Base-by-base conservation (phyloP, 768 basidiomycete genomes). In the Boletus vinaceobasis region DNA sequence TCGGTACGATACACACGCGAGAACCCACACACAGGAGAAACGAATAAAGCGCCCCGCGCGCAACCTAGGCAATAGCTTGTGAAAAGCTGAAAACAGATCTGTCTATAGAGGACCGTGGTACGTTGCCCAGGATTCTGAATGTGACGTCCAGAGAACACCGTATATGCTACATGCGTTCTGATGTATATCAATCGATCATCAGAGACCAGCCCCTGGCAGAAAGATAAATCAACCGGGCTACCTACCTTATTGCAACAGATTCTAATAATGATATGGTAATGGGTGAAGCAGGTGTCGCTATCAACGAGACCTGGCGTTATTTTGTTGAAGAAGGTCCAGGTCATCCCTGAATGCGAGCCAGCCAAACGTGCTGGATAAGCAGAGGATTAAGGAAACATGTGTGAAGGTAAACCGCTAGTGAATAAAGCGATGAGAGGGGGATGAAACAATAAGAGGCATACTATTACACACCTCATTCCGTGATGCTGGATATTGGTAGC, bases 331-430 rank as follows among this genome's bases (percentile, higher is more conserved):
- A 23, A 36, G 17, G 9, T 47, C 48, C 27, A 57, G 44, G 31
- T 52, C 43, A 35, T 60, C 60, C 38, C 63, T 32, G 40, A 58
- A 32, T 9, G 48, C 43, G 26, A 69, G 33, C 67, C 66, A 70
- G 48, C 63, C 58, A 42, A 65, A 56, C 7, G 58, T 58, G 45
- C 63, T 52, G 19, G 66, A 68, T 21, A 68, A 35, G 43, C 57
- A 55, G 17, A 70, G 33, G 26, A 32, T 49, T 3, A 60, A 31
- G 32, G 58, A 51, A 26, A 57, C 2, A 17, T 51, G 59, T 56
- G 55, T 37, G 19, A 57, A 38, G 10, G 55, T 49, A 26, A 43
- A 39, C 9, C 40, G 31, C 60, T 58, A 35, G 32, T 31, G 36
- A 48, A 39, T 15, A 1, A 19, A 45, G 31, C 4, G 14, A 43